phyloP scores from a whole-genome alignment of 371 early-diverging fungal species.

The Mucor sp. region DNA sequence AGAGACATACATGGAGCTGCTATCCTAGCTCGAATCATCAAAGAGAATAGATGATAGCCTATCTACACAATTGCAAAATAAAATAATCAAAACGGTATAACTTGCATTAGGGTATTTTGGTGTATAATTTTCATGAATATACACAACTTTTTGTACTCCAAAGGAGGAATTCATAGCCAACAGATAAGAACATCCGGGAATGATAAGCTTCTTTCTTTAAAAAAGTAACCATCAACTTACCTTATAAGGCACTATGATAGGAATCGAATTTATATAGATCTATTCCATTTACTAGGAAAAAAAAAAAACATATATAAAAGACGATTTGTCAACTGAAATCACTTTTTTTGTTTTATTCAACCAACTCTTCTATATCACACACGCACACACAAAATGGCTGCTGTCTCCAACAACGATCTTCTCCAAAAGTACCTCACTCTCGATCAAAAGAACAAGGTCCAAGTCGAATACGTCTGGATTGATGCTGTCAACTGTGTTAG shows the following conservation, averaged over 20 bases:
- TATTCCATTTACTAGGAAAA: background rate
- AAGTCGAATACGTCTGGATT: conserved; percentile 67
- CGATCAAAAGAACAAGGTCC: conserved; percentile 55
- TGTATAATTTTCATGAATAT: background rate
- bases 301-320: conserved; percentile 7
- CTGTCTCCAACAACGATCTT: conserved; percentile 45
- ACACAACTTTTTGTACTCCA: background rate
- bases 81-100: background rate
- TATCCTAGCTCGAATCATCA: background rate
- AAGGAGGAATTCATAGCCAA: background rate
- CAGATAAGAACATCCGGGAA: background rate
- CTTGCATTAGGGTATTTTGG: background rate
- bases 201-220: background rate
- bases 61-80: background rate
- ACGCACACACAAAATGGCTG: conserved; percentile 25
- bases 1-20: background rate
- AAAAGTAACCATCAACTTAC: conserved; percentile 1
- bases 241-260: background rate
- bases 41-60: background rate
- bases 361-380: background rate
- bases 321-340: background rate
- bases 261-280: conserved; percentile 4
- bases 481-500: conserved; percentile 53
- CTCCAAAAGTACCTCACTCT: conserved; percentile 58
- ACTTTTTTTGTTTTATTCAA: background rate